Base-by-base conservation (phyloP, 257 asterid species). In the Solanum acaule region DNA sequence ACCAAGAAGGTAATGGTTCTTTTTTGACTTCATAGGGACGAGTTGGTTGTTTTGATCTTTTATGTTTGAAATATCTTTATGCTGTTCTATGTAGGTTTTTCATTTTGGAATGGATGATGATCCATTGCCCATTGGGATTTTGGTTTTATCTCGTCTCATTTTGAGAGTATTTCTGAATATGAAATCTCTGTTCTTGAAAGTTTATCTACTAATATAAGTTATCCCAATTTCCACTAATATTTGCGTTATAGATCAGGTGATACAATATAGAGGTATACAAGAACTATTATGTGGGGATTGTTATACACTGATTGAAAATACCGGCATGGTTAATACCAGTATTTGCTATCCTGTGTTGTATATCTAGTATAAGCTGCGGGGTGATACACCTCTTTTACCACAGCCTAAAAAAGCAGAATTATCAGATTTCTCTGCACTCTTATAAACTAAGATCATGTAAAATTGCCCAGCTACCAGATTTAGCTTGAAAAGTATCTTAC, bases 1-100 rank as follows among this genome's bases (percentile, higher is more conserved):
- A 94, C 93, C 14, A 84, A 93, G 63, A 96, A 94, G 96, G 99
- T 94, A 37, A 11, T 73, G 81, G 25, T 34, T 34, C 27, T 18
- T 34, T 18, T 25, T 27, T 63, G 0, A 0, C 31, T 67, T 67
- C 67, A 56, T 67, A 3, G 38, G 77, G 23, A 0, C 38, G 0
- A 70, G 38, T 70, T 68, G 76, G 76, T 70, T 29, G 34, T 29
- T 29, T 0, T 3, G 38, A 70, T 29, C 77, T 70, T 70, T 70
- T 29, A 29, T 70, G 77, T 29, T 29, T 70, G 77, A 70, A 70
- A 7, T 29, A 70, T 70, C n/a, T 70, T 6, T 29, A 29, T 70
- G 77, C 23, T 70, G n/a, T 29, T 70, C 12, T 70, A 70, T 29
- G 77, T 70, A 70, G 38, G n/a, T 29, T 29, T 70, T 1, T 70